A percentile compares a stretch with the other conserved stretches of the same genome.
phyloP scores from a whole-genome alignment of 1,284 basidiomycete species.

The Fomitopsis schrenkii region DNA sequence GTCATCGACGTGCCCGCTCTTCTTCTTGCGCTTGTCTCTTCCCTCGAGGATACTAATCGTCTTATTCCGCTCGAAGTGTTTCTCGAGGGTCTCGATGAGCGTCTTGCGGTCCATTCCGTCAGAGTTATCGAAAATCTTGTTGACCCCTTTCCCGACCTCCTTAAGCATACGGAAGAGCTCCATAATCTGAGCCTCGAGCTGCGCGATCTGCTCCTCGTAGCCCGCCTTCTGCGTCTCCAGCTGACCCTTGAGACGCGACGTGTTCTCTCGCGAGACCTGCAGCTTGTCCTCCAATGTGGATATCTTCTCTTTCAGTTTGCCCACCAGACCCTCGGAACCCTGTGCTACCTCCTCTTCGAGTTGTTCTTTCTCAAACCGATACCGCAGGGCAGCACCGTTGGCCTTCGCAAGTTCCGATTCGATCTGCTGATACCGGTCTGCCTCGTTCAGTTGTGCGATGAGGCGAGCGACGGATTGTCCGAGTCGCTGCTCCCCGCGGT shows the following conservation, averaged over 20 bases:
- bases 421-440: constrained; percentile 79
- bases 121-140: constrained; percentile 64
- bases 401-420: constrained; percentile 76
- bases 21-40: constrained; percentile 36
- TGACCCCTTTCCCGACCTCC: constrained; percentile 75
- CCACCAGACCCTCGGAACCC: constrained; percentile 82
- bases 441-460: constrained; percentile 89
- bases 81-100: constrained; percentile 78
- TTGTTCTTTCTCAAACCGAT: constrained; percentile 70
- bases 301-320: constrained; percentile 74
- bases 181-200: constrained; percentile 90
- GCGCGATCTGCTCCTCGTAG: constrained; percentile 85
- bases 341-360: constrained; percentile 80
- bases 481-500: constrained; percentile 81
- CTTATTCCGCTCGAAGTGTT: constrained; percentile 80
- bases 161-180: constrained; percentile 93
- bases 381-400: constrained; percentile 57
- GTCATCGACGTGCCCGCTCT: constrained; percentile 21
- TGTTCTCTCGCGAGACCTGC: constrained; percentile 73
- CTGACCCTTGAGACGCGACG: constrained; percentile 71
- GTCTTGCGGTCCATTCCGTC: constrained; percentile 75
- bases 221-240: constrained; percentile 76
- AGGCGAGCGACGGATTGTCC: constrained; percentile 89
- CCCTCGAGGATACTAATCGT: constrained; percentile 88
- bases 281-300: constrained; percentile 80